These are phyloP conservation scores for Eragrostis curvula DNA, from an alignment of 176 grass and related monocot species.

Conservation along the genomic window DNA sequence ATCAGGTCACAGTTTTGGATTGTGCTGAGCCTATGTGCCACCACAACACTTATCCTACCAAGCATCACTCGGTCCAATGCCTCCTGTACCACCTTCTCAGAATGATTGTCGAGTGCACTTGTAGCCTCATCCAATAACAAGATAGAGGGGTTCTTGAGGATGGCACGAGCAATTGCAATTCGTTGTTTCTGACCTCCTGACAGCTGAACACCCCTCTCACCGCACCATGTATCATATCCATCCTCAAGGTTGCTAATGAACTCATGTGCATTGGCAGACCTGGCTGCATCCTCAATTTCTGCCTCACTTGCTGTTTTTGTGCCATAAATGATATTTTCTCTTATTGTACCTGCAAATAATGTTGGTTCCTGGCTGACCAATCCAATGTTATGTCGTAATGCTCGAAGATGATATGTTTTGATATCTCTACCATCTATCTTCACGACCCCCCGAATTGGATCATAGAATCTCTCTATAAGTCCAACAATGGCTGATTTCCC, in stretches of 20 bases:
- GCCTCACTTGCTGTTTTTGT: slow-evolving; percentile 59
- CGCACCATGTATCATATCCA: slow-evolving; percentile 88
- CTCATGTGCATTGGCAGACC: slow-evolving; percentile 84
- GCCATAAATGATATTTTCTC: slow-evolving; percentile 84
- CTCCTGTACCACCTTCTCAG: slow-evolving; percentile 86
- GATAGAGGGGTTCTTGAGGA: slow-evolving; percentile 88
- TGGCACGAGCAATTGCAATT: slow-evolving; percentile 91
- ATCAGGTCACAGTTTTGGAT: slow-evolving; percentile 85
- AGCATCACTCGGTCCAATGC: slow-evolving; percentile 90
- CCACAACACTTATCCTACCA: slow-evolving; percentile 83
- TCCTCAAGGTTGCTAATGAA: slow-evolving; percentile 96
- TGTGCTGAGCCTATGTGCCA: slow-evolving; percentile 89
- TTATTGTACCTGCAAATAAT: slow-evolving; percentile 82
- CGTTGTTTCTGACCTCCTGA: slow-evolving; percentile 97
- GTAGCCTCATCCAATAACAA: slow-evolving; percentile 91
- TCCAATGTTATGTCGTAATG: slow-evolving; percentile 76
- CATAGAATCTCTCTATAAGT: slow-evolving; percentile 94
- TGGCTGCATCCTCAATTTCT: slow-evolving; percentile 82
- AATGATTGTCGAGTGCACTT: slow-evolving; percentile 91
- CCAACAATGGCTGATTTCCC: slow-evolving; percentile 96
- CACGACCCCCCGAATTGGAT: slow-evolving; percentile 69
- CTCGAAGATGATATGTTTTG: slow-evolving; percentile 71
- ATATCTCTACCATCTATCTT: slow-evolving; percentile 82
- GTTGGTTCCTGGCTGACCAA: slow-evolving; percentile 96
- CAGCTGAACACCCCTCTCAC: slow-evolving; percentile 83